Conservation (phyloP, 163 green algal species). For the Chloromonas sp. region DNA sequence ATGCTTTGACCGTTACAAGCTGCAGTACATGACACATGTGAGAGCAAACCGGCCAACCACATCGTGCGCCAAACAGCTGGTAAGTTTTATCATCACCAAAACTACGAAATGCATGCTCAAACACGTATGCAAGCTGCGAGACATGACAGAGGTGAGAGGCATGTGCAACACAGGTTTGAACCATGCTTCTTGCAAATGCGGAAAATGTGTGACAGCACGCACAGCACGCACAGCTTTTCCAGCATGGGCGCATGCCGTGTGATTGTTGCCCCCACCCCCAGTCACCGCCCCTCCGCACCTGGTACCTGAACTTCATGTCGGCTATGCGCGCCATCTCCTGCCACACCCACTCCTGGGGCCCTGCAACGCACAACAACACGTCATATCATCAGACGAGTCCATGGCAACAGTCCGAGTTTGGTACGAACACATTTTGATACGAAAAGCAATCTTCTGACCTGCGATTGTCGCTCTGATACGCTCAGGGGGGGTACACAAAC, state of each 20-base stretch:
- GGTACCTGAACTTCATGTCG: slow-evolving; percentile 61
- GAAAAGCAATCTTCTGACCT: not conserved
- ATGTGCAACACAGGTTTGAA: not conserved
- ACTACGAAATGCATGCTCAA: too few species aligned
- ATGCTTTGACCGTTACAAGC: too few species aligned
- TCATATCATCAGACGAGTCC: not conserved
- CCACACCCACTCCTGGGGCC: slow-evolving; percentile 71
- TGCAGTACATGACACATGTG: too few species aligned
- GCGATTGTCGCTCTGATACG: too few species aligned
- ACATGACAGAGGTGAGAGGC: not conserved
- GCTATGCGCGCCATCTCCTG: slow-evolving; percentile 65
- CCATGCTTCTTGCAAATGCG: not conserved
- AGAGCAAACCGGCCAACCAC: too few species aligned
- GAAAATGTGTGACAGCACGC: not conserved
- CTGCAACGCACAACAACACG: slow-evolving; percentile 1
- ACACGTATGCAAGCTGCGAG: not conserved
- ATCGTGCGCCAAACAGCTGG: too few species aligned
- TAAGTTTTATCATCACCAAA: too few species aligned
- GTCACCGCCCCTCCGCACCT: slow-evolving; percentile 1
- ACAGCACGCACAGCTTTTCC: not conserved
- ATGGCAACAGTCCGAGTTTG: not conserved
- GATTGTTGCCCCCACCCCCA: not conserved
- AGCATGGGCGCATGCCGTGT: too few species aligned
- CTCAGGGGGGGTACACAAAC: too few species aligned
- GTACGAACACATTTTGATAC: not conserved